A percentile compares a stretch with the other conserved stretches of the same genome.
phyloP scores from a whole-genome alignment of 2,329 filamentous ascomycete species.

The Trichoderma cornu-damae region DNA sequence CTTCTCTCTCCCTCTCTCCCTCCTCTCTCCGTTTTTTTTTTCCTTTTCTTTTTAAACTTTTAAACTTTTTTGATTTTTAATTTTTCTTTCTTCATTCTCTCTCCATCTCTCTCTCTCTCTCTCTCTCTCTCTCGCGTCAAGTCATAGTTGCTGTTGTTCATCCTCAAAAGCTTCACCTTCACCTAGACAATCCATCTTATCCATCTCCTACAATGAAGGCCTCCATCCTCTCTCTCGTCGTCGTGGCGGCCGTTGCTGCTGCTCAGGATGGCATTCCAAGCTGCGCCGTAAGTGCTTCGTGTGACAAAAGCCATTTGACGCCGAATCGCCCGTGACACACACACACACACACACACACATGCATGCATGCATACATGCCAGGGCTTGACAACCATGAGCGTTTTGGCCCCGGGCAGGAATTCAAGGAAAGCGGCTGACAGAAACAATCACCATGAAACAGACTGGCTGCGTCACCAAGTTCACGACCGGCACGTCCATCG shows the following conservation, averaged over 20 bases:
- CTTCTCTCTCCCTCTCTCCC: not conserved
- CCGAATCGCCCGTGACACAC: not conserved
- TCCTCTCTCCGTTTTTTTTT: not conserved
- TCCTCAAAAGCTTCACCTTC: not conserved
- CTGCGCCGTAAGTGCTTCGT: constrained; percentile 39
- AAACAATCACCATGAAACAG: constrained; percentile 21
- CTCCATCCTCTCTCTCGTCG: constrained; percentile 28
- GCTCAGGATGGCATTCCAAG: constrained; percentile 35
- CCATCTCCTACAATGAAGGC: constrained; percentile 34
- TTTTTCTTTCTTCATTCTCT: not conserved
- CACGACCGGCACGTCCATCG: constrained; percentile 33
- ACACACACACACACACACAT: not conserved
- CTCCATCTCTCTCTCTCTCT: too few species aligned
- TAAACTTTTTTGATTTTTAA: not conserved
- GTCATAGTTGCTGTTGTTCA: not conserved
- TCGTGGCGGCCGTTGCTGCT: constrained; percentile 31
- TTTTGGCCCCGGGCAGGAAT: not conserved
- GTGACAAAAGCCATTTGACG: too few species aligned
- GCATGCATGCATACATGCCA: too few species aligned
- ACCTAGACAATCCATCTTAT: too few species aligned
- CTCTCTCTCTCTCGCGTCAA: not conserved
- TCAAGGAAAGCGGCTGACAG: not conserved
- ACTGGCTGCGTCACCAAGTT: constrained; percentile 32
- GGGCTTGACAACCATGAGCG: too few species aligned
- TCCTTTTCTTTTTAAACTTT: not conserved